Evolutionary conservation across 345 rosid species (phyloP).

Genomic region (Erodium maritimum): DNA sequence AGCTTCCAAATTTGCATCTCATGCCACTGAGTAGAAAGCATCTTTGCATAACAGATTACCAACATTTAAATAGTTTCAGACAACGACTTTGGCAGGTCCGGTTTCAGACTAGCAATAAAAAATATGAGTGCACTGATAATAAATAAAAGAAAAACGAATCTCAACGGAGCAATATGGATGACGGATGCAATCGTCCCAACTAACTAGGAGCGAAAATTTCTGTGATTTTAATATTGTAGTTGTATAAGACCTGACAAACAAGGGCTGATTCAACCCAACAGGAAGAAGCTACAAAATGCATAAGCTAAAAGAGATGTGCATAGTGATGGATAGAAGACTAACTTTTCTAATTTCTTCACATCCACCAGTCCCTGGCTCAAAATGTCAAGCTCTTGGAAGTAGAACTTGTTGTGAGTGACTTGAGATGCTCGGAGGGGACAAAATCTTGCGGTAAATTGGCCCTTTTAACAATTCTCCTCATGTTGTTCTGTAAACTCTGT

Average conservation of each 20-base stretch:
- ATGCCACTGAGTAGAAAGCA: neutral
- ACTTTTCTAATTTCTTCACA: slow-evolving; percentile 15
- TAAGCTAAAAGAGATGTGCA: neutral
- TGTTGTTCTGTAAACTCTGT: slow-evolving; percentile 86
- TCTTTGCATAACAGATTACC: neutral
- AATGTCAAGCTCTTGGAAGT: slow-evolving; percentile 92
- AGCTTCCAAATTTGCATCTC: neutral
- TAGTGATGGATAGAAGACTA: slow-evolving; percentile 15
- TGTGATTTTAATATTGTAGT: neutral
- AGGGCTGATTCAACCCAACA: neutral
- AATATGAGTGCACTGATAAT: neutral
- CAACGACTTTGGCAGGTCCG: neutral
- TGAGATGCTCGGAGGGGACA: slow-evolving; percentile 72
- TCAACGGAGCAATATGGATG: neutral
- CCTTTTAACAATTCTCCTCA: slow-evolving; percentile 83
- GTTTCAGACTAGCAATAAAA: neutral
- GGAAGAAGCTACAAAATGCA: neutral
- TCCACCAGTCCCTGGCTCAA: slow-evolving; percentile 15
- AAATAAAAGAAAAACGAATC: neutral
- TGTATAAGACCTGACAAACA: too few species aligned
- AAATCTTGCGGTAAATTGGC: slow-evolving; percentile 85
- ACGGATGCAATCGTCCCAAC: neutral
- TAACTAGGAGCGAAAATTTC: neutral
- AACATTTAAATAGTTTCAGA: neutral
- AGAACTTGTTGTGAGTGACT: slow-evolving; percentile 66